Base-by-base conservation (phyloP, 2,329 filamentous ascomycete genomes). In the Venturia pyrina region DNA sequence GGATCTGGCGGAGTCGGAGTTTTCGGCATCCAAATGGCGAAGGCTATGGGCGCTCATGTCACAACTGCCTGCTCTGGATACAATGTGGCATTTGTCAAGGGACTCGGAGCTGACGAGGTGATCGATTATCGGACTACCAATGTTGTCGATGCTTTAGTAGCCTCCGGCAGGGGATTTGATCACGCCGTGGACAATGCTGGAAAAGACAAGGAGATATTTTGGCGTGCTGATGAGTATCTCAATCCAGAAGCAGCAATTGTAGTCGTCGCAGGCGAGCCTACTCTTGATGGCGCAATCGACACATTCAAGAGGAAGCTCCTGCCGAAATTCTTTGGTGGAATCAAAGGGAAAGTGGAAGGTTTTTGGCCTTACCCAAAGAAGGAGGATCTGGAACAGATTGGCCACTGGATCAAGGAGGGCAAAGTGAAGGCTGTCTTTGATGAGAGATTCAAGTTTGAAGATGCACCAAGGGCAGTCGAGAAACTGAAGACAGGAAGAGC, bases 1-100 rank as follows among this genome's bases (percentile, higher is more conserved):
- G 66, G 66, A 11, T 43, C 21, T 7, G 87, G 87, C 8, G 87
- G 87, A 0, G 82, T 79, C 0, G 87, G 87, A 0, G 79, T 81
- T 0, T 87, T 81, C 66, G 82, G 79, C 0, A 84, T 89, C 64
- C 87, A 89, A 71, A 81, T 89, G 59, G 86, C 86, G 8, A 88
- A 87, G 72, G 76, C 77, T 0, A 70, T 85, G 4, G 86, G 85
- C 0, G 86, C 83, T 69, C 76, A 82, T 68, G 86, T 89, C 44
- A 84, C 82, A 1, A 78, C 79, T 1, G 81, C 80, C 5, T 89
- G 87, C 70, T 88, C 85, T 13, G 78, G 76, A 0, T 72, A 73
- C 7, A 89, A 89, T 71, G 76, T 81, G 0, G 80, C 83, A 59
- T 73, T 89, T 1, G 86, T 84, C 71, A 80, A 80, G 67, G 74